Conservation (phyloP, 176 grass and related monocot genomes). For the Sorghum bicolor region DNA sequence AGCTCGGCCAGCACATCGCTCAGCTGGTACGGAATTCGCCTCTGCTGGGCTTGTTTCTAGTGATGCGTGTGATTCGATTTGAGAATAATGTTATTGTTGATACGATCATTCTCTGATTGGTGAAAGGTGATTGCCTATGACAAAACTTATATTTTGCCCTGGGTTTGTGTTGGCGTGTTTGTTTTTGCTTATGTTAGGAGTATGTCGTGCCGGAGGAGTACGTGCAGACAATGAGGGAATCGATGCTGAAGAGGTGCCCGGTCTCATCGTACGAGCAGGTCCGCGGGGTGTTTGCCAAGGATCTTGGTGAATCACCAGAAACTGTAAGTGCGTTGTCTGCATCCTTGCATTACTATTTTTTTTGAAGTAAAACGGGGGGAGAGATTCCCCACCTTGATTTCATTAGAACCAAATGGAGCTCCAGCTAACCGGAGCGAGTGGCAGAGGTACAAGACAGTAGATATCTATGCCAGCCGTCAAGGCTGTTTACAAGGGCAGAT, state of each 20-base stretch:
- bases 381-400: no score
- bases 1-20: slow-evolving; percentile 89
- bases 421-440: no score
- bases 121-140: not conserved
- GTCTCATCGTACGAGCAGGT: slow-evolving; percentile 83
- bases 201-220: slow-evolving; percentile 90
- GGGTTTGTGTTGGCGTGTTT: not conserved
- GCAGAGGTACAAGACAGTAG: no score
- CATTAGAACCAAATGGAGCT: no score
- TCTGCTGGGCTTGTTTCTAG: not conserved
- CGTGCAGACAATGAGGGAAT: slow-evolving; percentile 78
- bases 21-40: slow-evolving; percentile 54
- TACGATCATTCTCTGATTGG: not conserved
- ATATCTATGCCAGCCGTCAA: no score
- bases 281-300: slow-evolving; percentile 56
- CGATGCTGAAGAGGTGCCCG: slow-evolving; percentile 90
- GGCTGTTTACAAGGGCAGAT: no score
- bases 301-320: slow-evolving; percentile 75
- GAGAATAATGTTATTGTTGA: not conserved
- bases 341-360: slow-evolving; percentile 11
- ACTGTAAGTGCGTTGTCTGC: slow-evolving; percentile 34
- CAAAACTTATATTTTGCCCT: not conserved
- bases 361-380: no score
- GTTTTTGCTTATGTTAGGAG: slow-evolving; percentile 41
- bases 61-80: not conserved